These are phyloP conservation scores for Exobasidium cylindrosporum DNA, from an alignment of 1,284 basidiomycete genomes.

Conservation along the genomic window DNA sequence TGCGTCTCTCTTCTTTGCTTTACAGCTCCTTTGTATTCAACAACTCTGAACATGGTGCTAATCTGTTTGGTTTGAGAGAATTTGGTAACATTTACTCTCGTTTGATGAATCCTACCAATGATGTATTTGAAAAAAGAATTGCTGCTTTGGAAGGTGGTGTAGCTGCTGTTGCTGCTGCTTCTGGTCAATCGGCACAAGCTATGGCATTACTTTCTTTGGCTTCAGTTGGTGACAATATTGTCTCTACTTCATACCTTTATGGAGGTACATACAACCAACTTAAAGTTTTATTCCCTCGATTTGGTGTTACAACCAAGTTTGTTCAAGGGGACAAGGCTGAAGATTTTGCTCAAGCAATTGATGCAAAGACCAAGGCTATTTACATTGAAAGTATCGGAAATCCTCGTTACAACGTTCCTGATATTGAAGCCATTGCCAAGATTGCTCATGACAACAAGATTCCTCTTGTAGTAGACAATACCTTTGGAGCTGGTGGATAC, in stretches of 20 bases:
- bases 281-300: slow-evolving; percentile 73
- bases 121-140: slow-evolving; percentile 80
- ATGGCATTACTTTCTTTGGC: slow-evolving; percentile 67
- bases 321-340: slow-evolving; percentile 66
- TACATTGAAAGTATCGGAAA: slow-evolving; percentile 82
- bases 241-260: slow-evolving; percentile 61
- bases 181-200: slow-evolving; percentile 79
- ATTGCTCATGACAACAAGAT: slow-evolving; percentile 72
- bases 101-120: slow-evolving; percentile 74
- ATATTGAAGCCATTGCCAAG: slow-evolving; percentile 72
- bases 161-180: slow-evolving; percentile 74
- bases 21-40: slow-evolving; percentile 49
- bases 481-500: slow-evolving; percentile 80
- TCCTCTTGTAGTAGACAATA: slow-evolving; percentile 83
- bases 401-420: slow-evolving; percentile 64
- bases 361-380: slow-evolving; percentile 58
- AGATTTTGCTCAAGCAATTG: slow-evolving; percentile 65
- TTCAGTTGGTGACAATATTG: slow-evolving; percentile 74
- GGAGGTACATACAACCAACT: slow-evolving; percentile 79
- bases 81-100: slow-evolving; percentile 66
- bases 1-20: slow-evolving; percentile 56
- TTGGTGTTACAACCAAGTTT: slow-evolving; percentile 74
- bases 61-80: slow-evolving; percentile 68
- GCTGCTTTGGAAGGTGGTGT: slow-evolving; percentile 78
- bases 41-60: slow-evolving; percentile 66